Percentiles rank a stretch among this genome's conserved stretches.
phyloP scores from a whole-genome alignment of 2,329 filamentous ascomycete species.

The Trichoderma koningii region DNA sequence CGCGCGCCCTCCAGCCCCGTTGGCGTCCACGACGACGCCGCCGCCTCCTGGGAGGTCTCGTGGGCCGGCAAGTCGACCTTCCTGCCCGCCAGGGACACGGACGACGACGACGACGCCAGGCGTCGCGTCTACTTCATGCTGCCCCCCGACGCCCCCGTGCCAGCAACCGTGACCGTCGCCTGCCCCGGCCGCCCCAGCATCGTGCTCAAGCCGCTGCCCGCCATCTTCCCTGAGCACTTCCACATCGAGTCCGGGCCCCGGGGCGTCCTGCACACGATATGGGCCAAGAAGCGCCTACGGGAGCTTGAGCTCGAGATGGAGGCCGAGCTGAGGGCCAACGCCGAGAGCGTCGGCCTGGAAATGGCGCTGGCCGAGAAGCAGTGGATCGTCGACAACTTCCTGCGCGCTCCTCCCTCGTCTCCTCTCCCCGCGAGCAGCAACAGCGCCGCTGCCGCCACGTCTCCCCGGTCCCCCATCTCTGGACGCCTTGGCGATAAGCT shows the following conservation, averaged over 20 bases:
- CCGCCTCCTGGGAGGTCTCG: conserved; percentile 68
- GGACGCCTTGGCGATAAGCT: conserved; percentile 77
- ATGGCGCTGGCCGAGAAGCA: conserved; percentile 82
- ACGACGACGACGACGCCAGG: conserved; percentile 39
- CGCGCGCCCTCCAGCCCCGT: conserved; percentile 18
- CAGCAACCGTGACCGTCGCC: conserved; percentile 69
- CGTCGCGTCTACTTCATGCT: conserved; percentile 80
- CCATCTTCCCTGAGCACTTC: conserved; percentile 79
- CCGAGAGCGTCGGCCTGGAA: conserved; percentile 78
- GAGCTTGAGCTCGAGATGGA: conserved; percentile 77
- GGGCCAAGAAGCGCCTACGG: conserved; percentile 80
- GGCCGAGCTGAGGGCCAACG: conserved; percentile 69
- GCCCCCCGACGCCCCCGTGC: conserved; percentile 70
- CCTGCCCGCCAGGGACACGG: conserved; percentile 58
- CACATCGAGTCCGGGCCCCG: conserved; percentile 71
- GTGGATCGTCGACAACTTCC: conserved; percentile 82
- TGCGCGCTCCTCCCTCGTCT: conserved; percentile 35
- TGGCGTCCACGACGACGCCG: conserved; percentile 20
- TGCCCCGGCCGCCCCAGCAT: conserved; percentile 47
- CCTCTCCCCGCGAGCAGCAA: background rate
- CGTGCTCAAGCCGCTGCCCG: conserved; percentile 76
- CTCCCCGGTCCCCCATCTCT: conserved; percentile 66
- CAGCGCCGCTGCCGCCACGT: conserved; percentile 38
- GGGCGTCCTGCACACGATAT: conserved; percentile 85
- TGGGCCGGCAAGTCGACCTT: conserved; percentile 81